Evolutionary conservation across 2,329 filamentous ascomycete species (phyloP), one percentile per base, ranked within the genome.

Genomic region (Chalaropsis thielavioides): DNA sequence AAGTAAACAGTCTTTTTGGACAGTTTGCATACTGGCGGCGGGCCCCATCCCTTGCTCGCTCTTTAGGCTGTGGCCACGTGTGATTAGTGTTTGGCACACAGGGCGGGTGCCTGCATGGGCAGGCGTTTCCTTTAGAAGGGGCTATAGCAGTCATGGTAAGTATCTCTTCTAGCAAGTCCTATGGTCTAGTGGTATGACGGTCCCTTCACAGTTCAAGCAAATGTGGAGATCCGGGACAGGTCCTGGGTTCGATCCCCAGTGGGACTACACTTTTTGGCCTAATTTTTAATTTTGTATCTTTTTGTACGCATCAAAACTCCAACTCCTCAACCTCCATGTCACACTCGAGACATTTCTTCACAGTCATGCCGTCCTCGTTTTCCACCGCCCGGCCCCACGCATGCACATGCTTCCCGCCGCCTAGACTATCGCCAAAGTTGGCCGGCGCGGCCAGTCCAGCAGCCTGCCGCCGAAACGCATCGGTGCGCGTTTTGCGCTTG

Each of bases 401-500:
- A 77, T 99, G 94, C 63, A 91, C 87, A 78, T 99, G 94, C 71
- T 83, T 88, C 1, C 81, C 80, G 58, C 77, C 79, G 3, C 81
- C 83, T 27, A 96, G 80, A 62, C 81, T 81, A 73, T 96, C 90
- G 0, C 92, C 91, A 77, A 96, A 96, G 66, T 78, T 79, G 49
- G 76, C 78, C 13, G 80, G 79, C 22, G 75, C 78, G 1, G 74
- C 75, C 5, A 43, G 51, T 1, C 80, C 79, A 64, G 81, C 82
- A 64, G 84, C 81, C 70, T 86, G 86, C 61, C 92, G 79, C 64
- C 91, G 83, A 70, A 92, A 95, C 0, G 92, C 90, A 70, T 97
- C 94, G 0, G 95, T 92, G 58, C 91, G 80, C 13, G 94, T 99
- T 73, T 92, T 86, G 75, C 92, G 92, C 80, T 97, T 99, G 68